phyloP scores from a whole-genome alignment of 169 alveolate genomes.

The Eimeria tenella region DNA sequence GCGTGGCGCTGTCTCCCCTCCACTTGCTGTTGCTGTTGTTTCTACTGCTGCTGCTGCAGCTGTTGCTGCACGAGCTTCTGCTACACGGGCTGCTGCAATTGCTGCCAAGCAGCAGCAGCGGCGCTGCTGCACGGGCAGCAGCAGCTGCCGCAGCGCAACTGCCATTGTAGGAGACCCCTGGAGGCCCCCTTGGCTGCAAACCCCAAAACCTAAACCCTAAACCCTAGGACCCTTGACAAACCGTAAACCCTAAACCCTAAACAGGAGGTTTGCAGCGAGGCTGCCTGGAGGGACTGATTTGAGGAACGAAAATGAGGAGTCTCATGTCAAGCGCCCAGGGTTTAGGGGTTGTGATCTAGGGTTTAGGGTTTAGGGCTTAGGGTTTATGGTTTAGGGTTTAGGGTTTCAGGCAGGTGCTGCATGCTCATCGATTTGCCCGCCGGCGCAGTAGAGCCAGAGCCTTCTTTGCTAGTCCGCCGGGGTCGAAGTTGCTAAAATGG shows the following conservation, averaged over 20 bases:
- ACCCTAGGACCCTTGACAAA: no score
- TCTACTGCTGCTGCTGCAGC: constrained; percentile 41
- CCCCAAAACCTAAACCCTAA: background rate
- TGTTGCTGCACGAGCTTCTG: no score
- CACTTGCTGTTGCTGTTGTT: no score
- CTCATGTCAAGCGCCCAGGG: background rate
- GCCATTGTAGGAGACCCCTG: constrained; percentile 18
- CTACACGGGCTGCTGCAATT: background rate
- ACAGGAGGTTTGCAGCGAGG: background rate
- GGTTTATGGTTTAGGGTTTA: constrained; percentile 23
- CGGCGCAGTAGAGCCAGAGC: no score
- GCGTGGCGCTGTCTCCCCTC: background rate
- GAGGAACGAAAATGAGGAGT: background rate
- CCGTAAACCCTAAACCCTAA: constrained; percentile 40
- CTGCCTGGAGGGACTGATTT: background rate
- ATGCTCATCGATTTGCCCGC: no score
- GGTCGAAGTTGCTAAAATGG: no score
- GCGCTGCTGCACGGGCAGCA: background rate
- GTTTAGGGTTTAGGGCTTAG: constrained; percentile 51
- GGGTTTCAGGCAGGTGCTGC: background rate
- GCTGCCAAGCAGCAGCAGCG: constrained; percentile 6
- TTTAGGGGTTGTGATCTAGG: constrained; percentile 41
- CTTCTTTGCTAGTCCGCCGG: no score
- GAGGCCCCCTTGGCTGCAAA: constrained; percentile 7
- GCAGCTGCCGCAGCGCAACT: background rate